Percentiles rank a stretch among this genome's conserved stretches.
Evolutionary conservation across 1,284 basidiomycete species (phyloP).

Genomic region (Moniliella sp.): DNA sequence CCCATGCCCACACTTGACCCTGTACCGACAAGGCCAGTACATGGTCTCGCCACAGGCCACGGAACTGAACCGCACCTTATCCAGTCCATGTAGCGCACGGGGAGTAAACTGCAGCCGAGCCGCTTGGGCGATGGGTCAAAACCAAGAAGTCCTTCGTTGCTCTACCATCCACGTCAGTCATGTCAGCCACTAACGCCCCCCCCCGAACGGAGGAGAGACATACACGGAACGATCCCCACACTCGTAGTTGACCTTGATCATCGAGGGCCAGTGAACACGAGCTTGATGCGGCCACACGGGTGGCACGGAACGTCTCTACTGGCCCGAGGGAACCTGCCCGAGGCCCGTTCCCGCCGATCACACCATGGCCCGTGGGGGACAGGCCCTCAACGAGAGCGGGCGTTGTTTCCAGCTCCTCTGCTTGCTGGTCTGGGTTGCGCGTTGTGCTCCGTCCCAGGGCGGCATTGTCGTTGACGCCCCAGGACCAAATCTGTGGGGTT

Average conservation of each 20-base stretch:
- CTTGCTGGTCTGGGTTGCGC: constrained; percentile 46
- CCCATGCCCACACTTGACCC: constrained; percentile 60
- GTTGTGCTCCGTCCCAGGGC: constrained; percentile 50
- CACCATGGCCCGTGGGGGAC: constrained; percentile 12
- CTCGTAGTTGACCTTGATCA: constrained; percentile 50
- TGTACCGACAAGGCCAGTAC: constrained; percentile 62
- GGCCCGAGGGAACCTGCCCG: constrained; percentile 55
- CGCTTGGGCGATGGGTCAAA: constrained; percentile 46
- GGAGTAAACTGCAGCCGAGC: constrained; percentile 18
- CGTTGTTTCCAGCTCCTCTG: constrained; percentile 55
- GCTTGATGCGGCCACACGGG: constrained; percentile 60
- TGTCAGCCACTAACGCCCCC: too few species aligned
- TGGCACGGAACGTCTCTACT: constrained; percentile 48
- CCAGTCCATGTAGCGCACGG: constrained; percentile 32
- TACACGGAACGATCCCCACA: too few species aligned
- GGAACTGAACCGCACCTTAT: constrained; percentile 45
- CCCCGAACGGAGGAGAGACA: too few species aligned
- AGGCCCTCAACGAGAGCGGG: constrained; percentile 54
- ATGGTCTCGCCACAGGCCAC: constrained; percentile 63
- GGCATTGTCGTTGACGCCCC: constrained; percentile 79
- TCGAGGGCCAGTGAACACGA: constrained; percentile 62
- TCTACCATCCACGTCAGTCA: constrained; percentile 32
- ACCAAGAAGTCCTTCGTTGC: constrained; percentile 60
- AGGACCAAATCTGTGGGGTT: too few species aligned
- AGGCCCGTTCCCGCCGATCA: constrained; percentile 36